These are phyloP conservation scores for Planoprotostelium fungivorum DNA, from an alignment of 78 protist species.

Conservation along the genomic window DNA sequence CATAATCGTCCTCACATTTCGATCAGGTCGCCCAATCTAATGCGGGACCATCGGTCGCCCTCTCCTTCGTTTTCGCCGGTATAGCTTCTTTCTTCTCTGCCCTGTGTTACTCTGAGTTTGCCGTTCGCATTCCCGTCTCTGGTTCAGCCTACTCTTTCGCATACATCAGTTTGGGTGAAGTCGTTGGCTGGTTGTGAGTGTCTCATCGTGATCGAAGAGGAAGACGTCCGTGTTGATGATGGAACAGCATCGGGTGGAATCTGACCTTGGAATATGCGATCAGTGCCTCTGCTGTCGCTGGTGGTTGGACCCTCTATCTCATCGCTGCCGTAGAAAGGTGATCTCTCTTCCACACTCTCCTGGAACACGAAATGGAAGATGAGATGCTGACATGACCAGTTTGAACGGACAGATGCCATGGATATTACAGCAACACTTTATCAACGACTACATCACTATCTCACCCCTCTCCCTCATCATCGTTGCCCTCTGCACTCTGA, in stretches of 20 bases:
- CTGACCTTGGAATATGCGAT: conserved; percentile 61
- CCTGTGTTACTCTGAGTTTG: conserved; percentile 64
- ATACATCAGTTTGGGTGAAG: conserved; percentile 48
- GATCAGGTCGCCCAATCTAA: conserved; percentile 15
- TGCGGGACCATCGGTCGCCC: conserved; percentile 71
- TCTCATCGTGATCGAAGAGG: conserved; percentile 2
- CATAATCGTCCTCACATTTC: not conserved
- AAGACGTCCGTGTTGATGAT: not conserved
- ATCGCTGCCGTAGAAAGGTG: not conserved
- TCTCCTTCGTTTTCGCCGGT: conserved; percentile 50
- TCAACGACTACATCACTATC: not conserved
- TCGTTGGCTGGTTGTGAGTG: conserved; percentile 45
- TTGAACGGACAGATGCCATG: not conserved
- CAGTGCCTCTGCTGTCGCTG: conserved; percentile 62
- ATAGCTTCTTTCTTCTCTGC: conserved; percentile 46
- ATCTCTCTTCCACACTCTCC: not conserved
- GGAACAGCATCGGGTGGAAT: conserved; percentile 27
- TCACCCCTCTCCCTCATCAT: not conserved
- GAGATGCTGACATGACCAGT: too few relatives aligned
- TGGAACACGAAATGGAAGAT: too few relatives aligned
- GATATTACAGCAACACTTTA: not conserved
- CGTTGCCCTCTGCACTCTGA: not conserved
- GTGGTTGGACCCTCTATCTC: conserved; percentile 64
- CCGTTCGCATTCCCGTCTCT: conserved; percentile 44
- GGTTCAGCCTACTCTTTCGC: conserved; percentile 75